A percentile compares a stretch with the other conserved stretches of the same genome.
These are phyloP conservation scores for Exidia glandulosa DNA, from an alignment of 768 basidiomycete species.

Conservation along the genomic window DNA sequence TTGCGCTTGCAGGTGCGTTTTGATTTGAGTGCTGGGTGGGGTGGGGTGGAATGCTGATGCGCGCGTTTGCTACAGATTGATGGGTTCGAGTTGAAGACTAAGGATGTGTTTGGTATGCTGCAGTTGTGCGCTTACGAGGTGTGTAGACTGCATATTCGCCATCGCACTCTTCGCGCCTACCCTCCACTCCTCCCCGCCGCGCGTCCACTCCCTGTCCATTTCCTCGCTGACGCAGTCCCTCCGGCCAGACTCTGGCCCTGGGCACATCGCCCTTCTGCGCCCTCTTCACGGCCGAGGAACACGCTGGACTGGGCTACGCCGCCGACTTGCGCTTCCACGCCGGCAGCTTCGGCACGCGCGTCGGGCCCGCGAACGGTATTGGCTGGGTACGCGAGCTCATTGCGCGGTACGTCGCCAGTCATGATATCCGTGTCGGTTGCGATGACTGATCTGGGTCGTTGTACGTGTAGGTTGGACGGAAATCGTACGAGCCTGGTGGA, in stretches of 20 bases:
- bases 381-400: slow-evolving; percentile 15
- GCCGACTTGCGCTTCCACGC: slow-evolving; percentile 22
- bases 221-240: neutral
- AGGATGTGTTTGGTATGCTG: slow-evolving; percentile 26
- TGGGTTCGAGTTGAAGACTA: slow-evolving; percentile 20
- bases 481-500: neutral
- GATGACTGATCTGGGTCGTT: neutral
- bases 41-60: neutral
- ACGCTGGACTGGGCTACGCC: slow-evolving; percentile 14
- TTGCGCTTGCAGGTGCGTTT: neutral
- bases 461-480: neutral
- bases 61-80: slow-evolving; percentile 17
- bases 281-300: slow-evolving; percentile 26
- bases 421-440: neutral
- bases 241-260: slow-evolving; percentile 18
- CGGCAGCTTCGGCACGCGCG: slow-evolving; percentile 20
- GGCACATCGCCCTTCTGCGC: slow-evolving; percentile 27
- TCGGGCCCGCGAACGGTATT: slow-evolving; percentile 11
- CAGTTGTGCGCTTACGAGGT: slow-evolving; percentile 30
- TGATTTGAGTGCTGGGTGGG: neutral
- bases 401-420: slow-evolving; percentile 10
- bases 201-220: too few species aligned
- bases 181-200: too few species aligned
- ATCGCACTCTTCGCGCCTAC: too few species aligned
- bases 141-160: neutral